Evolutionary conservation across 2,329 filamentous ascomycete genomes (phyloP), one percentile per base, ranked within the genome.

Genomic region (Alternaria hordeiaustralica): DNA sequence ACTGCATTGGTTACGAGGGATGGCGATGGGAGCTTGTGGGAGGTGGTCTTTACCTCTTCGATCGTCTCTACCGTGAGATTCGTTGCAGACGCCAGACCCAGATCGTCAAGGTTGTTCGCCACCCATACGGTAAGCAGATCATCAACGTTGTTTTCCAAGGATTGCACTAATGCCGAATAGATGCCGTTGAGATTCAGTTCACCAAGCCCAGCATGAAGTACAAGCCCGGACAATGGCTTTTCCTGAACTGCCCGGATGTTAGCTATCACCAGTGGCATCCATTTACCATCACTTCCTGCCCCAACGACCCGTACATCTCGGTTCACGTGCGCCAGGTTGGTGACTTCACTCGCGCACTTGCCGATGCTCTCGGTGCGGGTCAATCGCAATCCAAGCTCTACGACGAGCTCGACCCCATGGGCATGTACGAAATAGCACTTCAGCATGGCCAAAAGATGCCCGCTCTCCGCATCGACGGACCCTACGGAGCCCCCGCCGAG

Each of bases 231-330:
- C 96, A 99, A 83, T 99, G 95, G 94, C 89, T 98, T 41, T 98
- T 98, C 85, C 86, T 99, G 63, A 95, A 98, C 80, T 90, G 97
- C 23, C 96, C 96, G 0, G 90, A 92, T 7, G 89, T 99, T 58
- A 97, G 93, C 68, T 88, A 86, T 73, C 90, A 93, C 77, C 94
- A 99, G 83, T 99, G 96, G 96, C 96, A 99, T 82, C 96, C 96
- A 1, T 99, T 98, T 79, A 99, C 96, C 76, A 98, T 99, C 81
- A 99, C 96, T 3, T 98, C 96, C 10, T 99, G 96, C 82, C 96
- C 96, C 6, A 96, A 93, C 76, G 96, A 99, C 74, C 92, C 93
- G 1, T 98, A 98, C 77, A 89, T 98, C 70, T 97, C 93, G 43
- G 88, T 99, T 28, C 96, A 99, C 80, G 90, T 99, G 62, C 92